phyloP scores from a whole-genome alignment of 2,329 filamentous ascomycete species.

The Bipolaris cookei region DNA sequence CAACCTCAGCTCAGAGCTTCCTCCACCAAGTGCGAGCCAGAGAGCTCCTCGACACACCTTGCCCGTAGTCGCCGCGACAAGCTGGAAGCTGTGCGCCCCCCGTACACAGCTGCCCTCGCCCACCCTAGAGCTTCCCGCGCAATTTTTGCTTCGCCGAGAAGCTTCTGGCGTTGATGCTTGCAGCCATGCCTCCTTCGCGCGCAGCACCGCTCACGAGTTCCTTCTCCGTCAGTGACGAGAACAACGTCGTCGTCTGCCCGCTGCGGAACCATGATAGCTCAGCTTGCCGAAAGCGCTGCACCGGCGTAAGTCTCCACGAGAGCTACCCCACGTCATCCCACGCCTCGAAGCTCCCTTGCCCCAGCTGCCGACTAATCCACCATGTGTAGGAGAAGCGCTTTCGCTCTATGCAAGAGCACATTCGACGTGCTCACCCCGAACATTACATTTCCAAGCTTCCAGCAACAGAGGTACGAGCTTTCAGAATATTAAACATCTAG shows the following conservation, averaged over 20 bases:
- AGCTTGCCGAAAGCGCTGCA: slow-evolving; percentile 94
- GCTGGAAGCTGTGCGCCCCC: slow-evolving; percentile 13
- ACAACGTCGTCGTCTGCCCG: slow-evolving; percentile 96
- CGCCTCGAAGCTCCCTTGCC: slow-evolving; percentile 8
- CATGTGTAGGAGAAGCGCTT: slow-evolving; percentile 82
- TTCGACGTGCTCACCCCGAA: slow-evolving; percentile 93
- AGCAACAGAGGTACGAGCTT: slow-evolving; percentile 71
- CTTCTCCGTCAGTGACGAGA: slow-evolving; percentile 89
- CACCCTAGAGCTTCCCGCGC: slow-evolving; percentile 7
- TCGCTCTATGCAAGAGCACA: slow-evolving; percentile 99
- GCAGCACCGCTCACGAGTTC: slow-evolving; percentile 83
- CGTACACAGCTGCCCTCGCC: slow-evolving; percentile 1
- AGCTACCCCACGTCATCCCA: slow-evolving; percentile 13
- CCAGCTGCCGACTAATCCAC: slow-evolving; percentile 36
- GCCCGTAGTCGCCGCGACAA: slow-evolving; percentile 1
- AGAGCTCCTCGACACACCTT: slow-evolving; percentile 9
- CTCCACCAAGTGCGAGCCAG: not conserved
- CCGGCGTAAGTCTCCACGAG: slow-evolving; percentile 77
- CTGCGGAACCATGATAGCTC: slow-evolving; percentile 95
- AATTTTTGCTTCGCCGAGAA: slow-evolving; percentile 14
- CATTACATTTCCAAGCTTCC: slow-evolving; percentile 98
- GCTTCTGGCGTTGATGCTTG: slow-evolving; percentile 49
- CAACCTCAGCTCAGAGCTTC: slow-evolving; percentile 16
- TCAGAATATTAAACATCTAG: not conserved
- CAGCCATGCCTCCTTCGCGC: slow-evolving; percentile 79